A percentile compares a stretch with the other conserved stretches of the same genome.
Evolutionary conservation across 352 stramenopile genomes (phyloP).

Genomic region (Globisporangium emineosum): DNA sequence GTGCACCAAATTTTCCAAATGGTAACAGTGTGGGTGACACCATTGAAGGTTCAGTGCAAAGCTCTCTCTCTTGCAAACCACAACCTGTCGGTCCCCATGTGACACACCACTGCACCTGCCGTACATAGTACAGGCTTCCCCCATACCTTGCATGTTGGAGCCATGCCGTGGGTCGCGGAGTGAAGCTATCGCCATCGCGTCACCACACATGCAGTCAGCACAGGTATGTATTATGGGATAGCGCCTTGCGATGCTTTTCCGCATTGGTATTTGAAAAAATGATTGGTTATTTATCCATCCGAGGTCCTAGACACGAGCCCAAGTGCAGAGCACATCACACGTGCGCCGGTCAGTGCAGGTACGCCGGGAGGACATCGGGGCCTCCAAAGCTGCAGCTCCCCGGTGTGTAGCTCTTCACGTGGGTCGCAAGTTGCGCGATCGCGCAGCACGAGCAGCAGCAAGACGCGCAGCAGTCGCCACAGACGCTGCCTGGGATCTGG

Average conservation of each 20-base stretch:
- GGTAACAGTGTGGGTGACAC: background rate
- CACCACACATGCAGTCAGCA: too few species aligned
- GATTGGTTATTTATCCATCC: too few species aligned
- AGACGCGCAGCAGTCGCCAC: background rate
- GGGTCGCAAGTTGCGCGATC: background rate
- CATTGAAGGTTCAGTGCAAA: background rate
- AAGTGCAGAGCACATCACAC: too few species aligned
- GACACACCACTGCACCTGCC: background rate
- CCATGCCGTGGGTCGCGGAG: too few species aligned
- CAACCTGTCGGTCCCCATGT: background rate
- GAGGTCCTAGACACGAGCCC: too few species aligned
- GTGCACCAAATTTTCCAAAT: background rate
- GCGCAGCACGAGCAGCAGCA: constrained; percentile 3
- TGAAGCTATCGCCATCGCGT: too few species aligned
- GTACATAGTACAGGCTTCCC: too few species aligned
- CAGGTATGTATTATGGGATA: too few species aligned
- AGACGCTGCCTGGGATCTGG: background rate
- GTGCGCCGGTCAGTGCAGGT: background rate
- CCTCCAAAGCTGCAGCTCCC: background rate
- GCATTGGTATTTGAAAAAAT: too few species aligned
- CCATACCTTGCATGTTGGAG: too few species aligned
- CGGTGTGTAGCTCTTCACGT: background rate
- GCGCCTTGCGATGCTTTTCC: too few species aligned
- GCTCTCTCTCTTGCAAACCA: too few species aligned
- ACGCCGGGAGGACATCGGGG: background rate